phyloP scores from a whole-genome alignment of 768 basidiomycete species.

The Pleurotus eryngii region DNA sequence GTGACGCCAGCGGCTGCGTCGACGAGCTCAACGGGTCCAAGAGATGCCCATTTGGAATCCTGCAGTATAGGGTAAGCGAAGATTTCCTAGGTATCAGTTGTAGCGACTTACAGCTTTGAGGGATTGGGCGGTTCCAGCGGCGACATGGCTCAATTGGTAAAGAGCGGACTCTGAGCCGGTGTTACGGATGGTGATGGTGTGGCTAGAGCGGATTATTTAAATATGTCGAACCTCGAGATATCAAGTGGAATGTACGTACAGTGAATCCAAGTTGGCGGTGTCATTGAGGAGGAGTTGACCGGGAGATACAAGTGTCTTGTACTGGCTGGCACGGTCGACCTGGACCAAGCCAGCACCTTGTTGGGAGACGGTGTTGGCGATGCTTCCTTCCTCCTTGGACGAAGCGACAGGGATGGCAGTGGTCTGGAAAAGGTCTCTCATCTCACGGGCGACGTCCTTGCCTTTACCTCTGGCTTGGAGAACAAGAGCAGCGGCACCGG shows the following conservation, averaged over 20 bases:
- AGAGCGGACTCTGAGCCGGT: conserved; percentile 25
- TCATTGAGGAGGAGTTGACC: conserved; percentile 61
- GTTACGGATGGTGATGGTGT: conserved; percentile 52
- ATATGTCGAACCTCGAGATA: background rate
- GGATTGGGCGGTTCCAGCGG: conserved; percentile 52
- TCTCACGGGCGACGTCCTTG: conserved; percentile 20
- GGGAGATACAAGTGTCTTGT: conserved; percentile 49
- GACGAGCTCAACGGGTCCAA: conserved; percentile 1
- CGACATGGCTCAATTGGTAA: conserved; percentile 48
- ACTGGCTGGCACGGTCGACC: conserved; percentile 53
- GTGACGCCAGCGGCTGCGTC: conserved; percentile 14
- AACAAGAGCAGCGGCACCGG: conserved; percentile 41
- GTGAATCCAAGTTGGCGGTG: conserved; percentile 48
- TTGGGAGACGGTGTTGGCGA: conserved; percentile 47
- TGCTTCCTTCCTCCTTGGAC: conserved; percentile 44
- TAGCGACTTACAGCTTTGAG: conserved; percentile 32
- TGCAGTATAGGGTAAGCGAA: conserved; percentile 12
- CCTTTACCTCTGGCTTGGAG: conserved; percentile 36
- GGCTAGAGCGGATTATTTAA: conserved; percentile 23
- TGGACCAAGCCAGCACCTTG: conserved; percentile 58
- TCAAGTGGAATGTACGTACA: conserved; percentile 27
- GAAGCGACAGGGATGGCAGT: conserved; percentile 42
- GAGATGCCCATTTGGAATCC: conserved; percentile 35
- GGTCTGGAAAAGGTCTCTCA: conserved; percentile 38
- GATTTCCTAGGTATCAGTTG: background rate